Base-by-base conservation (phyloP, 2,329 filamentous ascomycete genomes). In the Shiraia bambusicola region DNA sequence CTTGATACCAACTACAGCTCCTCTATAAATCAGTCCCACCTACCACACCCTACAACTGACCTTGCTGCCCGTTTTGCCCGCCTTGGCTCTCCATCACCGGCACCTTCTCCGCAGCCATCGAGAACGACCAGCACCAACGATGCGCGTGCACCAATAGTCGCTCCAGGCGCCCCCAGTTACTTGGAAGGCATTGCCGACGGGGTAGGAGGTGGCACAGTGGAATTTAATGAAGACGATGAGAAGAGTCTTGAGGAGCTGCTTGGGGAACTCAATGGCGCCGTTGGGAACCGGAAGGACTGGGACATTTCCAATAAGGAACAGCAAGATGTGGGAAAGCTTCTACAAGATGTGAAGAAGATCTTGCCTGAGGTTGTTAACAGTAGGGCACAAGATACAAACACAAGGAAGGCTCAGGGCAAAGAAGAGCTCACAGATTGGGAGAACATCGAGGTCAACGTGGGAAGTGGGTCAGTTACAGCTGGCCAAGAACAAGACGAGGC, bases 221-320 rank as follows among this genome's bases (percentile, higher is more conserved):
- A 65, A 10, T 56, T 59, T 34, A 61, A 69, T 43, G 59, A 56
- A 14, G 70, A 67, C 35, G 71, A 75, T 39, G 74, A 74, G 42
- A 67, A 68, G 51, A 72, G 63, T 17, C 51, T 77, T n/a, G 74
- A 76, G 24, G 70, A 75, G 39, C 49, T 77, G 14, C 52, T 77
- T 6, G 63, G 59, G 12, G 72, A 76, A 45, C 51, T 77, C 3
- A 55, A 61, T 19, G 49, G 46, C 7, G 44, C 56, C 16, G 43
- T 60, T 6, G 56, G 56, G 7, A 51, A 55, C 6, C 50, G 59
- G 34, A 67, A 69, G 34, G 62, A 71, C 29, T 74, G 71, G 68
- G 66, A 67, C 37, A 42, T 75, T 6, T 56, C 62, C 15, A 58
- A 53, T 7, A 58, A 66, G 27, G 74, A 76, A 37, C 59, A 69